phyloP scores from a whole-genome alignment of 2,329 filamentous ascomycete species.

The Beauveria australis region DNA sequence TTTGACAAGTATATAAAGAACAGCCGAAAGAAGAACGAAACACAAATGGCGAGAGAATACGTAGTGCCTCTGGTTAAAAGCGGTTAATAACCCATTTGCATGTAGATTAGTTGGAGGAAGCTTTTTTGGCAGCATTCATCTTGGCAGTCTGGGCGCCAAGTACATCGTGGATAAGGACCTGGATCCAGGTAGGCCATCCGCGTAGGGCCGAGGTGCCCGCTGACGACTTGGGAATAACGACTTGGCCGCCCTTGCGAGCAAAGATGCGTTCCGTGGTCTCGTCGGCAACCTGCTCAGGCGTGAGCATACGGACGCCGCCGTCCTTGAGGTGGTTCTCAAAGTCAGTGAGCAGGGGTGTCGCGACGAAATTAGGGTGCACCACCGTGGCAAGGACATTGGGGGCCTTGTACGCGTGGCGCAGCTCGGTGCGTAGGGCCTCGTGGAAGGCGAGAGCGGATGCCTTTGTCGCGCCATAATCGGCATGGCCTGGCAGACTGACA shows the following conservation, averaged over 20 bases:
- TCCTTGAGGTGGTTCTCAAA: constrained; percentile 16
- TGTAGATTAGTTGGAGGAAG: neutral
- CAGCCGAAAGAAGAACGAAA: neutral
- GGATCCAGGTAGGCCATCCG: constrained; percentile 25
- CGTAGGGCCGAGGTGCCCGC: constrained; percentile 21
- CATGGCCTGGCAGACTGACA: constrained; percentile 47
- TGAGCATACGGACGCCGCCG: constrained; percentile 18
- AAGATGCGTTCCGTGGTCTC: constrained; percentile 34
- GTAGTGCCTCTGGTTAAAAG: too few relatives aligned
- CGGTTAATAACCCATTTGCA: too few relatives aligned
- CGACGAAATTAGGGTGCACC: constrained; percentile 39
- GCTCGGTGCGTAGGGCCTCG: constrained; percentile 48
- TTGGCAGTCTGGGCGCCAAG: constrained; percentile 5
- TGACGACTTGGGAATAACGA: constrained; percentile 27
- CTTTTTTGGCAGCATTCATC: constrained; percentile 2
- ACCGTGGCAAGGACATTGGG: constrained; percentile 53
- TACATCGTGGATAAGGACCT: constrained; percentile 14
- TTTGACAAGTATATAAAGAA: neutral
- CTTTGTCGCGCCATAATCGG: constrained; percentile 57
- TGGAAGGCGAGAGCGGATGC: constrained; percentile 56
- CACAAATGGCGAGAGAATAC: neutral
- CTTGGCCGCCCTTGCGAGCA: constrained; percentile 31
- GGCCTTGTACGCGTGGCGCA: constrained; percentile 48
- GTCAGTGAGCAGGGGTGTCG: constrained; percentile 18
- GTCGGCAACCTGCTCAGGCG: constrained; percentile 25